Evolutionary conservation across 1,284 basidiomycete genomes (phyloP).

Genomic region (Malassezia yamatoensis): DNA sequence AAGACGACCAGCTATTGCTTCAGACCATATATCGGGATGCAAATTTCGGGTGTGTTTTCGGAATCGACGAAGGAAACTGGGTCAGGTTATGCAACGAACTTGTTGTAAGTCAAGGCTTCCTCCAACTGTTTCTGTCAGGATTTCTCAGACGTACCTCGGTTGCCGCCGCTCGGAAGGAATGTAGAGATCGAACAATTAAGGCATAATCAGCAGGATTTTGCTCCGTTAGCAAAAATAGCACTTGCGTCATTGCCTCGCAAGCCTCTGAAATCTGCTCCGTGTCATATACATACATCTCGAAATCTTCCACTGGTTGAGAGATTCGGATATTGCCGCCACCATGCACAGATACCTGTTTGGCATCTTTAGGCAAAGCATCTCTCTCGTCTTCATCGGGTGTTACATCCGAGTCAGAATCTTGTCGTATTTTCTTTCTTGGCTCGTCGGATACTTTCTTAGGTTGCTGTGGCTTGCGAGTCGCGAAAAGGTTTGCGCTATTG

Average conservation of each 20-base stretch:
- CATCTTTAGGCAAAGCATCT: neutral
- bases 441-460: neutral
- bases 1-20: neutral
- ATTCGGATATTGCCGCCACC: slow-evolving; percentile 5
- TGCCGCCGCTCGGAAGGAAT: slow-evolving; percentile 1
- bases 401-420: slow-evolving; percentile 17
- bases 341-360: neutral
- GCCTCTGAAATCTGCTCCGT: slow-evolving; percentile 23
- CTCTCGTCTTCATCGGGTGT: slow-evolving; percentile 19
- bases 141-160: neutral
- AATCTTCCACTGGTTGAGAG: slow-evolving; percentile 19
- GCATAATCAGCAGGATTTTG: slow-evolving; percentile 9
- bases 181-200: slow-evolving; percentile 5
- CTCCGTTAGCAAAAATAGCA: slow-evolving; percentile 17
- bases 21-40: neutral
- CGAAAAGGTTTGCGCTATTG: slow-evolving; percentile 9
- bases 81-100: slow-evolving; percentile 5
- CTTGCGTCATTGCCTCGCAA: slow-evolving; percentile 21
- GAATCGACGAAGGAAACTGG: slow-evolving; percentile 4
- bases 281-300: slow-evolving; percentile 18
- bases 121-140: slow-evolving; percentile 1
- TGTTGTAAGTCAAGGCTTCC: slow-evolving; percentile 9
- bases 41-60: neutral
- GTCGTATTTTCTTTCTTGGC: neutral
- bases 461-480: neutral